Conservation (phyloP, 352 stramenopile species). For the Globisporangium irregulare region DNA sequence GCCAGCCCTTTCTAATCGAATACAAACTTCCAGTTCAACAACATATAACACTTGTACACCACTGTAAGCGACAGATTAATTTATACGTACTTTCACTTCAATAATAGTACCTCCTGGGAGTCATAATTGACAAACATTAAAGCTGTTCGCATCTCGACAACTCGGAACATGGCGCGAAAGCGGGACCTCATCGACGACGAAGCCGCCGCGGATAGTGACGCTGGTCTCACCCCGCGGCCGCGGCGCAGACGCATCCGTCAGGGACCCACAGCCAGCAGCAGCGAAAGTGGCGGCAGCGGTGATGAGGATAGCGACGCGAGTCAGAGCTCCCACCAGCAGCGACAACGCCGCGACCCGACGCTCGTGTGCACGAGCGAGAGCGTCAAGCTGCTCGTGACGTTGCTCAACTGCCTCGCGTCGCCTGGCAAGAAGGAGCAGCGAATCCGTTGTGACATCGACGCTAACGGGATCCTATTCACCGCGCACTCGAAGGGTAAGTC, state of each 20-base stretch:
- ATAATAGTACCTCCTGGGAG: not conserved
- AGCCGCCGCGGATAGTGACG: not conserved
- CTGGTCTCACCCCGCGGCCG: not conserved
- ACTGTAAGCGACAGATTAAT: not conserved
- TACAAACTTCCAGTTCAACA: not conserved
- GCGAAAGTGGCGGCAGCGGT: conserved; percentile 2
- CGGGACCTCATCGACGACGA: not conserved
- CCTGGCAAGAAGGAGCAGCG: conserved; percentile 75
- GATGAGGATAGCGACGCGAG: not conserved
- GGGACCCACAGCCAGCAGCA: not conserved
- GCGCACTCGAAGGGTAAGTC: conserved; percentile 82
- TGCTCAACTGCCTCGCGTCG: conserved; percentile 57
- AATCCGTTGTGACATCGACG: conserved; percentile 74
- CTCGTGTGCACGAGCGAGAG: conserved; percentile 62
- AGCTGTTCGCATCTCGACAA: not conserved
- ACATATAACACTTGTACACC: not conserved
- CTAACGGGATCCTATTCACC: conserved; percentile 64
- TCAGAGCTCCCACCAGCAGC: not conserved
- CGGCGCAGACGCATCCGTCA: conserved; percentile 13
- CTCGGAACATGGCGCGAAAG: conserved; percentile 7
- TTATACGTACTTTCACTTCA: not conserved
- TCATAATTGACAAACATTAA: not conserved
- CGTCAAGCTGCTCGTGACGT: conserved; percentile 71
- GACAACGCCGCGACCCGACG: conserved; percentile 23
- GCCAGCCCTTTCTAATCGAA: not conserved